Evolutionary conservation across 2,329 filamentous ascomycete species (phyloP).

Genomic region (Fusarium cyanostomum): DNA sequence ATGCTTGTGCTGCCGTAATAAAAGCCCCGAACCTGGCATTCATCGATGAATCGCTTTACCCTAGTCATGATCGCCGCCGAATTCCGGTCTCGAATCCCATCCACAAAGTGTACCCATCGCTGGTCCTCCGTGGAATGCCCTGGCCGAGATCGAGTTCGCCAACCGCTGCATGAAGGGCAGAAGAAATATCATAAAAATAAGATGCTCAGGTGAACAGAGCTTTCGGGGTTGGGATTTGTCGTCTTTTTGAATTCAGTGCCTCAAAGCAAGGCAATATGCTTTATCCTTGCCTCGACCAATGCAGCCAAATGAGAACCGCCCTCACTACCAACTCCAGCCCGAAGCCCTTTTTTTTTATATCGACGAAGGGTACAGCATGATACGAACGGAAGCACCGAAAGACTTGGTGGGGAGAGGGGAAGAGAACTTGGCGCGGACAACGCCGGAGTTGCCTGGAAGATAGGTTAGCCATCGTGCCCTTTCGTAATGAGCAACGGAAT

Average conservation of each 20-base stretch:
- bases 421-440: constrained; percentile 97
- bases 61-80: constrained; percentile 38
- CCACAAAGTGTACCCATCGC: constrained; percentile 40
- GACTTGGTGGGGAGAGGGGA: constrained; percentile 95
- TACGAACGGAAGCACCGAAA: constrained; percentile 94
- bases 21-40: constrained; percentile 44
- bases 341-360: constrained; percentile 80
- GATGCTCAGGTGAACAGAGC: constrained; percentile 38
- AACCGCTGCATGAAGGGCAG: constrained; percentile 33
- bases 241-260: constrained; percentile 64
- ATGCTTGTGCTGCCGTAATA: constrained; percentile 44
- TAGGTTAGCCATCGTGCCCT: constrained; percentile 23
- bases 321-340: constrained; percentile 70
- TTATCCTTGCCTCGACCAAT: constrained; percentile 68
- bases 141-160: constrained; percentile 39
- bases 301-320: constrained; percentile 70
- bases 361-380: constrained; percentile 98
- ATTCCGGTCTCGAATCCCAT: constrained; percentile 36
- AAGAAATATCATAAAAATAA: constrained; percentile 38
- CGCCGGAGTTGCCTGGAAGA: constrained; percentile 86
- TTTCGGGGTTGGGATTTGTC: constrained; percentile 51
- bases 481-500: neutral
- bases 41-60: constrained; percentile 45
- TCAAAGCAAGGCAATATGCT: constrained; percentile 63
- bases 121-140: constrained; percentile 40